A percentile compares a stretch with the other conserved stretches of the same genome.
Conservation (phyloP, 805 yeast species). For the Scheffersomyces ergatensis region DNA sequence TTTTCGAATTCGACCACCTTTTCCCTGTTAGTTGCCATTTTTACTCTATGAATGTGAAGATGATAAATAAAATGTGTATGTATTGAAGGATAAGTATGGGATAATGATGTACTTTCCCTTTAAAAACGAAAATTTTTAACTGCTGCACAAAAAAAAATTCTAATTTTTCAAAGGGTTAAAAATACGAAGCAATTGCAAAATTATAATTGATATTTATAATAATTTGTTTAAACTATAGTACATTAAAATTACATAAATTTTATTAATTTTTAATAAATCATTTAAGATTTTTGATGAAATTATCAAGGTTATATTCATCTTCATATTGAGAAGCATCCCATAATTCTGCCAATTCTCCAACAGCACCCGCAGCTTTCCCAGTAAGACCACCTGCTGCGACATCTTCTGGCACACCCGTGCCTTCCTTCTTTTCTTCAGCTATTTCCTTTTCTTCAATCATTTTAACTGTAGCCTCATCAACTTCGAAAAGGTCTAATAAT, state of each 20-base stretch:
- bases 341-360: slow-evolving; percentile 84
- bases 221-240: neutral
- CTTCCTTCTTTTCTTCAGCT: neutral
- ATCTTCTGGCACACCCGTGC: slow-evolving; percentile 41
- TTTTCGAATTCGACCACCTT: slow-evolving; percentile 25
- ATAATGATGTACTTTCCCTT: too few relatives aligned
- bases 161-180: too few relatives aligned
- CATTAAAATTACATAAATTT: neutral
- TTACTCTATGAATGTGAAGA: neutral
- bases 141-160: too few relatives aligned
- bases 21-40: neutral
- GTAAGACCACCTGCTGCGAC: slow-evolving; percentile 63
- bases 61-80: too few relatives aligned
- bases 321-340: slow-evolving; percentile 98
- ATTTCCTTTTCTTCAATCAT: slow-evolving; percentile 28
- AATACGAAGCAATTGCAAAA: too few relatives aligned
- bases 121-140: too few relatives aligned
- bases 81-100: too few relatives aligned
- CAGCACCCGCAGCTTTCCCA: slow-evolving; percentile 81
- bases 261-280: slow-evolving; percentile 9
- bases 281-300: slow-evolving; percentile 78
- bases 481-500: slow-evolving; percentile 82
- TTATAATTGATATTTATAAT: too few relatives aligned
- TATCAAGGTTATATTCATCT: slow-evolving; percentile 93
- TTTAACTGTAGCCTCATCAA: slow-evolving; percentile 50